phyloP scores from a whole-genome alignment of 495 filamentous ascomycete species.

The Tetracladium marchalianum region DNA sequence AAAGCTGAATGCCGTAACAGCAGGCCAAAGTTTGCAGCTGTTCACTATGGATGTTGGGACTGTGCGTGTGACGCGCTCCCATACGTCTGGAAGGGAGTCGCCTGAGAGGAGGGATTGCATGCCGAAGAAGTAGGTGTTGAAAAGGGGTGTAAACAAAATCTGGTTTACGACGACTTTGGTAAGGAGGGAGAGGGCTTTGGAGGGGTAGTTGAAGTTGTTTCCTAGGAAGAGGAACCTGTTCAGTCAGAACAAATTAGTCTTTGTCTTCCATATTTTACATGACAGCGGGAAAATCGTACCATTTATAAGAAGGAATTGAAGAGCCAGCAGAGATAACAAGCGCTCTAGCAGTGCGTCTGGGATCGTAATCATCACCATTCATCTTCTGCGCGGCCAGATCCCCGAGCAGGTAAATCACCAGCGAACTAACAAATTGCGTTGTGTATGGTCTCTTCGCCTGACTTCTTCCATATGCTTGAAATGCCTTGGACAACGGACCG shows the following conservation, averaged over 20 bases:
- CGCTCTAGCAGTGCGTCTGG: slow-evolving; percentile 57
- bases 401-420: slow-evolving; percentile 70
- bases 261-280: background rate
- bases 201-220: slow-evolving; percentile 69
- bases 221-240: slow-evolving; percentile 73
- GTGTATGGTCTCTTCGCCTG: slow-evolving; percentile 62
- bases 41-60: slow-evolving; percentile 70
- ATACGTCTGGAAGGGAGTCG: slow-evolving; percentile 48
- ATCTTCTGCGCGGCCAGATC: slow-evolving; percentile 72
- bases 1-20: slow-evolving; percentile 80
- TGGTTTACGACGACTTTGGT: slow-evolving; percentile 80
- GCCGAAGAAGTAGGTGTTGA: slow-evolving; percentile 89
- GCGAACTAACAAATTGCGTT: slow-evolving; percentile 65
- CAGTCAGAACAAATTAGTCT: background rate
- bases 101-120: slow-evolving; percentile 59
- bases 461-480: slow-evolving; percentile 60
- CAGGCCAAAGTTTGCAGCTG: slow-evolving; percentile 82
- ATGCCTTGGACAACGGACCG: slow-evolving; percentile 47
- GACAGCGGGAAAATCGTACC: slow-evolving; percentile 36
- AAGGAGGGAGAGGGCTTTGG: slow-evolving; percentile 55
- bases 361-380: slow-evolving; percentile 53
- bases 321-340: slow-evolving; percentile 60
- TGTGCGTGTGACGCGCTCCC: slow-evolving; percentile 61
- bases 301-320: slow-evolving; percentile 71
- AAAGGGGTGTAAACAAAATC: slow-evolving; percentile 69